A percentile compares a stretch with the other conserved stretches of the same genome.
phyloP scores from a whole-genome alignment of 1,139 yeast genomes.

The Spathaspora sp. region DNA sequence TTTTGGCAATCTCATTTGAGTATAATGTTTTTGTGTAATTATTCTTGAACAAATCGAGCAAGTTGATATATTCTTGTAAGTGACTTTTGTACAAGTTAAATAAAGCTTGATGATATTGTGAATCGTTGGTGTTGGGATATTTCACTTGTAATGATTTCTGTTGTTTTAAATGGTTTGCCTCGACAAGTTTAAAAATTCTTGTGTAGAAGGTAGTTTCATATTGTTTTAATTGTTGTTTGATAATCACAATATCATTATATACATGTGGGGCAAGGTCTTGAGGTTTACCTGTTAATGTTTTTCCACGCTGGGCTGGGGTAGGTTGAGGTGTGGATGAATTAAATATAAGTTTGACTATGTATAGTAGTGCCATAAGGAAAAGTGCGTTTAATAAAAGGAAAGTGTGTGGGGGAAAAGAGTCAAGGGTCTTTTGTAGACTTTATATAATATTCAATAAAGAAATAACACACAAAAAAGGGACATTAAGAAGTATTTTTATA shows the following conservation, averaged over 20 bases:
- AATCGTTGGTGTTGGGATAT: conserved; percentile 11
- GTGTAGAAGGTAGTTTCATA: conserved; percentile 20
- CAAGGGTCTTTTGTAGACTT: not conserved
- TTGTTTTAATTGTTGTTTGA: conserved; percentile 20
- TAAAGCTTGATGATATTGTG: conserved; percentile 17
- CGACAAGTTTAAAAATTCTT: conserved; percentile 20
- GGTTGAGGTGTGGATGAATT: conserved; percentile 7
- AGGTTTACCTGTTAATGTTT: conserved; percentile 18
- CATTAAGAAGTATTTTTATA: not conserved
- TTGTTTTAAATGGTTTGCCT: conserved; percentile 17
- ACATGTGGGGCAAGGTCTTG: conserved; percentile 21
- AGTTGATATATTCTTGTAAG: conserved; percentile 19
- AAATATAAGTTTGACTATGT: conserved; percentile 8
- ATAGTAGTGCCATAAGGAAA: conserved; percentile 1
- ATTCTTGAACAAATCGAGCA: conserved; percentile 23
- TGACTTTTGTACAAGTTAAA: conserved; percentile 18
- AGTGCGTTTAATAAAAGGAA: not conserved
- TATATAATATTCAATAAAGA: not conserved
- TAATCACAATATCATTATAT: conserved; percentile 18
- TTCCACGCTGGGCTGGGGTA: conserved; percentile 11
- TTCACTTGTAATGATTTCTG: conserved; percentile 14
- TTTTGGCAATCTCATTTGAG: conserved; percentile 2
- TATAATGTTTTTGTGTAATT: conserved; percentile 18
- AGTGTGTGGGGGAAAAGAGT: conserved; percentile 1
- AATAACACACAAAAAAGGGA: not conserved